phyloP scores from a whole-genome alignment of 2,329 filamentous ascomycete species.

The Sphaerulina vaccinii region DNA sequence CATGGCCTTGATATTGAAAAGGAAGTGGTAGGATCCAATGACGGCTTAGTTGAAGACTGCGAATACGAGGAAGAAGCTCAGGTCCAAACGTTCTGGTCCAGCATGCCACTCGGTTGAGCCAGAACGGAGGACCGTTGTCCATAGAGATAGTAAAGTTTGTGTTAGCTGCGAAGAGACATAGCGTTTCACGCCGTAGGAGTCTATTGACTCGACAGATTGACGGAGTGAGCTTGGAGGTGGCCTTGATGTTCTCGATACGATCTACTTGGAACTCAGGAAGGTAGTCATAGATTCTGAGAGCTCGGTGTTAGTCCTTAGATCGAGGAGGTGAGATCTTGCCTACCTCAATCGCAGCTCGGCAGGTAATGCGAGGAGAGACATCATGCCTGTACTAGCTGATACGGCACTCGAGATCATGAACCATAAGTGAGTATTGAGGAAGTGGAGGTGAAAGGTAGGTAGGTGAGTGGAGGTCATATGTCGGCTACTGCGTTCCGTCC shows the following conservation, averaged over 20 bases:
- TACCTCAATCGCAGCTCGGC: conserved; percentile 22
- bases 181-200: conserved; percentile 25
- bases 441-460: background rate
- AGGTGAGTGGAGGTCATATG: background rate
- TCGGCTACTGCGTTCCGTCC: background rate
- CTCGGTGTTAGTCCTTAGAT: background rate
- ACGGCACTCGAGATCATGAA: background rate
- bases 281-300: conserved; percentile 22
- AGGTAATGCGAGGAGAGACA: conserved; percentile 22
- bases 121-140: conserved; percentile 18
- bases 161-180: conserved; percentile 26
- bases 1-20: conserved; percentile 29
- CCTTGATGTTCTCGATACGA: conserved; percentile 18
- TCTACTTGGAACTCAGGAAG: conserved; percentile 21
- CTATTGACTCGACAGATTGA: conserved; percentile 25
- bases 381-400: no score
- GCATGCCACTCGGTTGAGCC: conserved; percentile 10
- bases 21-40: conserved; percentile 28
- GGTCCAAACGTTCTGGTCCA: conserved; percentile 24
- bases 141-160: conserved; percentile 27
- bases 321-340: background rate
- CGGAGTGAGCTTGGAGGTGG: conserved; percentile 24
- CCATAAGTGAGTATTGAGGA: background rate
- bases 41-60: conserved; percentile 25
- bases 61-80: conserved; percentile 17